Base-by-base conservation (phyloP, 208 protist genomes). In the Acanthamoeba castellanii region DNA sequence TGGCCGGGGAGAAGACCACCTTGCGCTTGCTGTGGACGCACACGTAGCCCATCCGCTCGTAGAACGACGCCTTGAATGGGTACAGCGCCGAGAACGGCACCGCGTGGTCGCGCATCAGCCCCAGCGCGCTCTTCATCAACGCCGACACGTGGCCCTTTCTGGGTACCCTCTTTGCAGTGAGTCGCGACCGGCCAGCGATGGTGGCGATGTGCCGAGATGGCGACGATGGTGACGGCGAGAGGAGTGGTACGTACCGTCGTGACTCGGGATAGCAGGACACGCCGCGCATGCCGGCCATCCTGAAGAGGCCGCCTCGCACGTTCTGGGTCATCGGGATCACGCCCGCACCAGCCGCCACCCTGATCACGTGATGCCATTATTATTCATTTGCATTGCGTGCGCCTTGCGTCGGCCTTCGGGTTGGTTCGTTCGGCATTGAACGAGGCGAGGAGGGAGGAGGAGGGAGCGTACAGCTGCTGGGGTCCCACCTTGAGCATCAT, bases 261-360 rank as follows among this genome's bases (percentile, higher is more conserved):
- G 34, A 1, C 25, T 92, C 87, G 27, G 87, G 57, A n/a, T 50
- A 92, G 37, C 27, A 76, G 45, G 57, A 45, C 66, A 92, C 87
- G 6, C 87, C 87, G 27, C 87, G 57, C 42, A 92, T 27, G 59
- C 87, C 87, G 66, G 16, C 87, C 87, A 92, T 92, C 47, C 7
- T 27, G 66, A 70, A 92, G 7, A 92, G 14, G 66, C 9, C 42
- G 66, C 87, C 87, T 3, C 87, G 87, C 61, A 92, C 87, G 47
- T 92, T 92, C 87, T 92, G 87, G 45, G 61, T 92, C 87, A 92
- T 72, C n/a, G 87, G 87, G 11, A 92, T 34, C n/a, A 92, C 18
- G 20, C 61, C 59, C 25, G 87, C 87, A 2, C 42, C 57, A 32
- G 87, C 87, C 27, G 78, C 42, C 42, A 87, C 78, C 14, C 78